Conservation (phyloP, 2,329 filamentous ascomycete species). For the Albophoma yamanashiensis region DNA sequence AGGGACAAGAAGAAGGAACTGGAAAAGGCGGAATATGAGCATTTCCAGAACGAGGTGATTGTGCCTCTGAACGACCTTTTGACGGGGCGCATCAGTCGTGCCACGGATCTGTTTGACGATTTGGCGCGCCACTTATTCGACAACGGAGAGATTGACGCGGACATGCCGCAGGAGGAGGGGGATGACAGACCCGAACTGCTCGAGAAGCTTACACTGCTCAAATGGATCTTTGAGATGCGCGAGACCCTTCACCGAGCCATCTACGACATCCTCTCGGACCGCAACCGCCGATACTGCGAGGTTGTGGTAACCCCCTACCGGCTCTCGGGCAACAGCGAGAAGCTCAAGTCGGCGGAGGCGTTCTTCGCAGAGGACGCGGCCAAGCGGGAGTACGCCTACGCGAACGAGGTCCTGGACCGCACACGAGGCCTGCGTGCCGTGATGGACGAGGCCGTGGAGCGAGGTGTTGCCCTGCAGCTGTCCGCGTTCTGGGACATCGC, state of each 20-base stretch:
- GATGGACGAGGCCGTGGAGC: conserved; percentile 73
- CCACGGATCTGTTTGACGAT: conserved; percentile 68
- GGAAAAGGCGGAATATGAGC: conserved; percentile 71
- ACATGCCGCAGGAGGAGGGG: conserved; percentile 86
- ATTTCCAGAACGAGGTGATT: conserved; percentile 75
- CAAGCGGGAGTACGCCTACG: conserved; percentile 60
- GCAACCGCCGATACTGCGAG: conserved; percentile 76
- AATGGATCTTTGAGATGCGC: conserved; percentile 95
- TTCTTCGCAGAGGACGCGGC: conserved; percentile 76
- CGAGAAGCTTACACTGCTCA: conserved; percentile 87
- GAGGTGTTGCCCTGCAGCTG: conserved; percentile 83
- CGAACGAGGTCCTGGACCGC: conserved; percentile 61
- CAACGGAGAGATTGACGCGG: conserved; percentile 53
- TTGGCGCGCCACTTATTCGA: conserved; percentile 63
- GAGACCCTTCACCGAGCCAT: conserved; percentile 77
- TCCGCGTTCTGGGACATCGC: conserved; percentile 98
- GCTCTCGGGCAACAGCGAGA: conserved; percentile 64
- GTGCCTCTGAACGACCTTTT: conserved; percentile 73
- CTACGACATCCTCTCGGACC: conserved; percentile 74
- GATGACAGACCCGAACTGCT: conserved; percentile 90
- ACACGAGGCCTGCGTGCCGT: conserved; percentile 67
- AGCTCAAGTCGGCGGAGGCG: conserved; percentile 63
- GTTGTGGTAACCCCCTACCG: conserved; percentile 76
- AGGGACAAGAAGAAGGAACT: conserved; percentile 59
- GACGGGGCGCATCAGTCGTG: conserved; percentile 61